These are phyloP conservation scores for Backusella luteola DNA, from an alignment of 192 early-diverging fungal species.

Conservation along the genomic window DNA sequence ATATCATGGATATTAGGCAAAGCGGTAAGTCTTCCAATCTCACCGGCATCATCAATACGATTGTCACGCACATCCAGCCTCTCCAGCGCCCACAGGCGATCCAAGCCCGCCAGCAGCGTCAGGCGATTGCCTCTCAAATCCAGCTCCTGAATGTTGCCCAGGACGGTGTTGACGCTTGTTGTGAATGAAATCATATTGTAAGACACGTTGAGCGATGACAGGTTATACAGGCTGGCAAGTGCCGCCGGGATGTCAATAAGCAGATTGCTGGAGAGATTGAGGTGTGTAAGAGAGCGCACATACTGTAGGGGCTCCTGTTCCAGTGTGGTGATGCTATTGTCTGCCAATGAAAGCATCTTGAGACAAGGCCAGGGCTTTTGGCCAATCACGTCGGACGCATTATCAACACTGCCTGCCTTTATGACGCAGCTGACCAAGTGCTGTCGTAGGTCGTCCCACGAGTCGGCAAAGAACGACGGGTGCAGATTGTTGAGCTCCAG, in stretches of 20 bases:
- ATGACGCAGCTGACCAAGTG: constrained; percentile 44
- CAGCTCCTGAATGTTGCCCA: constrained; percentile 52
- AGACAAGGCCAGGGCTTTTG: constrained; percentile 31
- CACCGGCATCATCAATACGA: constrained; percentile 47
- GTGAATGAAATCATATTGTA: constrained; percentile 57
- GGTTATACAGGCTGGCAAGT: constrained; percentile 45
- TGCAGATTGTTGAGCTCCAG: constrained; percentile 51
- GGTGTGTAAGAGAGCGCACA: constrained; percentile 38
- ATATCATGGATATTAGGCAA: constrained; percentile 50
- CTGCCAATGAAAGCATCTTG: constrained; percentile 43
- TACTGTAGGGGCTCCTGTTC: constrained; percentile 38
- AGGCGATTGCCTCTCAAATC: constrained; percentile 52
- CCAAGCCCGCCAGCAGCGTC: constrained; percentile 49
- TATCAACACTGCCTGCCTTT: constrained; percentile 41
- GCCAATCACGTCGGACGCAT: constrained; percentile 43
- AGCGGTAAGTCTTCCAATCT: constrained; percentile 47
- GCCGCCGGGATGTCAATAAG: constrained; percentile 43
- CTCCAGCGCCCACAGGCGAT: constrained; percentile 55
- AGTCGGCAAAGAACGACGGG: constrained; percentile 37
- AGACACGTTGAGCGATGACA: constrained; percentile 48
- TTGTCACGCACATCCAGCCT: constrained; percentile 56
- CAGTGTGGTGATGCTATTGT: constrained; percentile 49
- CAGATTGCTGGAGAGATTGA: constrained; percentile 55
- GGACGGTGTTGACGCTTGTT: constrained; percentile 44
- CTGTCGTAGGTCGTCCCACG: constrained; percentile 46